Evolutionary conservation across 75 land plant genomes (phyloP).

Genomic region (Cryptomeria japonica): DNA sequence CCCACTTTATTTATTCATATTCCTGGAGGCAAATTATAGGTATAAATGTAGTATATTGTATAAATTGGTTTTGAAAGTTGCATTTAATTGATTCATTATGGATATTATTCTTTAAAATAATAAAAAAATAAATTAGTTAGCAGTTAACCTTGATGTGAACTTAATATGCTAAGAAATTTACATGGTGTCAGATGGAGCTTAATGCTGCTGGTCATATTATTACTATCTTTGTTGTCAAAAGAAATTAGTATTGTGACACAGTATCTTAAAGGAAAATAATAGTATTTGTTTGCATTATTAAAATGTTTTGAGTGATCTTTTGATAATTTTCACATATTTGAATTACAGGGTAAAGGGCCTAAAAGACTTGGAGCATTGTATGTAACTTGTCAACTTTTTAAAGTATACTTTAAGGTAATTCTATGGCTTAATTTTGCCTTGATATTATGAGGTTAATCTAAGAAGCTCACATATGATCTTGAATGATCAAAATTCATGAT

Average conservation of each 20-base stretch:
- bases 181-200: neutral
- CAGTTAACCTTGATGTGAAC: neutral
- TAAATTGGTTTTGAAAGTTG: neutral
- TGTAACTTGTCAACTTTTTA: slow-evolving; percentile 96
- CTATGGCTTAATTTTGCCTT: neutral
- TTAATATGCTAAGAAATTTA: neutral
- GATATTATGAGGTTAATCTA: neutral
- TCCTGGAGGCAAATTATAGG: neutral
- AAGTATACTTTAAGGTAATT: slow-evolving; percentile 93
- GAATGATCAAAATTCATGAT: neutral
- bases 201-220: neutral
- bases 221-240: neutral
- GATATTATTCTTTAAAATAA: neutral
- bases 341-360: slow-evolving; percentile 91
- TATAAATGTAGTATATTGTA: neutral
- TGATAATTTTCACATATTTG: slow-evolving; percentile 5
- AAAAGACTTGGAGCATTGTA: slow-evolving; percentile 98
- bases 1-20: neutral
- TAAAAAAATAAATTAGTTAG: neutral
- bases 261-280: neutral
- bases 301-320: neutral
- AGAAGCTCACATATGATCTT: slow-evolving; percentile 1
- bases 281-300: neutral
- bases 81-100: neutral
- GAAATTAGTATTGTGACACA: neutral